Evolutionary conservation across 257 asterid genomes (phyloP), one percentile per base, ranked within the genome.

Genomic region (Solanum appendiculatum): DNA sequence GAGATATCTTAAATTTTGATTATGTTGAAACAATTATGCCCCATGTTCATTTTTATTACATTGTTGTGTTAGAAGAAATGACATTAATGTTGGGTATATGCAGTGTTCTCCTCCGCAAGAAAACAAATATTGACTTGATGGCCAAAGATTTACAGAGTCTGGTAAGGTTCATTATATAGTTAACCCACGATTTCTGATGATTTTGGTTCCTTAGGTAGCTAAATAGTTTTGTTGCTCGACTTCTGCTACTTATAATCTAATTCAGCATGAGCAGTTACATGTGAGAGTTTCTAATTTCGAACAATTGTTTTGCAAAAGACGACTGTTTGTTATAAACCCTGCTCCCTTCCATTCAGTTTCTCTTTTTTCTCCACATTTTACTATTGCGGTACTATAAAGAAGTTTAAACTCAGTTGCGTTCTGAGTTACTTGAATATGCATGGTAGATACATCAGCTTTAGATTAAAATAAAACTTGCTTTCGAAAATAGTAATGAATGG

Each of bases 81-180:
- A 86, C 68, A 86, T 58, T 66, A 46, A 14, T 78, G 87, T 86
- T 88, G 68, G 85, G 86, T 90, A 39, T 82, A 48, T 90, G 94
- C 93, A 97, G 99, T 81, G 99, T 94, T 89, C 91, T 96, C 83
- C 85, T 92, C 60, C 95, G 99, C 48, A 93, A 44, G 82, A 95
- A 93, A 89, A 87, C 89, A 7, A 95, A 94, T 86, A 94, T 91
- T 16, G 93, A 91, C 84, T 89, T 92, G 92, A 94, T 95, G 93
- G 95, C 97, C 51, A 75, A 83, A 87, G 98, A 97, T 90, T 92
- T 97, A 84, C 92, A 92, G 80, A 86, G 75, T 87, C 88, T 95
- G 95, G 98, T 96, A 77, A 90, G 96, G 89, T 37, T 85, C 25
- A 14, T 46, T 81, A 46, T 81, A 18, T 81, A 18, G 42, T 48